A percentile compares a stretch with the other conserved stretches of the same genome.
These are phyloP conservation scores for Mycogone perniciosa DNA, from an alignment of 2,329 filamentous ascomycete genomes.

Conservation along the genomic window DNA sequence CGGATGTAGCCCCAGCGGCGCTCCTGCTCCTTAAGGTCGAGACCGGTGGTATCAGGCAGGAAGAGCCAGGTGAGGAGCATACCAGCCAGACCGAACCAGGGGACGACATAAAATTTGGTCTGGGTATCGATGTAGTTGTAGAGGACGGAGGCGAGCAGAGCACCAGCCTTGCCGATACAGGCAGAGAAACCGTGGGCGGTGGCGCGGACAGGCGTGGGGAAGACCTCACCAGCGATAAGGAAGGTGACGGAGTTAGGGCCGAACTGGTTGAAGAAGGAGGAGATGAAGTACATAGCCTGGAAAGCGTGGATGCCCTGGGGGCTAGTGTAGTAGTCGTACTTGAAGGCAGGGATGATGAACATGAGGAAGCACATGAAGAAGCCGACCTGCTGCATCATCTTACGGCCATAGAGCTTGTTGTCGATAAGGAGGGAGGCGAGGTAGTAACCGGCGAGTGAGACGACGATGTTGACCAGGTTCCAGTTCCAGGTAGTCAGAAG, in stretches of 20 bases:
- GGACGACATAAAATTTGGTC: constrained; percentile 84
- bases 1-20: constrained; percentile 87
- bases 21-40: constrained; percentile 96
- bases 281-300: constrained; percentile 97
- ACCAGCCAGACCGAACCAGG: constrained; percentile 89
- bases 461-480: constrained; percentile 85
- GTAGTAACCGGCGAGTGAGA: constrained; percentile 86
- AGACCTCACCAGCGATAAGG: constrained; percentile 94
- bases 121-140: constrained; percentile 91
- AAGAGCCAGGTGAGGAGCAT: constrained; percentile 78
- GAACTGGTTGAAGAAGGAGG: constrained; percentile 98
- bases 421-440: constrained; percentile 82
- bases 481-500: constrained; percentile 86
- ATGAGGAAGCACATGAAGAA: constrained; percentile 91
- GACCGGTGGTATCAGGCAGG: constrained; percentile 93
- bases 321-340: constrained; percentile 75
- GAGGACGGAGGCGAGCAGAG: constrained; percentile 76
- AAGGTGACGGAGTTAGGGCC: constrained; percentile 95
- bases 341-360: constrained; percentile 86
- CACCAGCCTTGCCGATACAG: constrained; percentile 81
- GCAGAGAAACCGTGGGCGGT: constrained; percentile 94
- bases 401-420: constrained; percentile 93
- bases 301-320: constrained; percentile 72
- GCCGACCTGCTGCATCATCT: constrained; percentile 92
- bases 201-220: constrained; percentile 86